Conservation (phyloP, 352 stramenopile species). For the Phytopythium vexans region DNA sequence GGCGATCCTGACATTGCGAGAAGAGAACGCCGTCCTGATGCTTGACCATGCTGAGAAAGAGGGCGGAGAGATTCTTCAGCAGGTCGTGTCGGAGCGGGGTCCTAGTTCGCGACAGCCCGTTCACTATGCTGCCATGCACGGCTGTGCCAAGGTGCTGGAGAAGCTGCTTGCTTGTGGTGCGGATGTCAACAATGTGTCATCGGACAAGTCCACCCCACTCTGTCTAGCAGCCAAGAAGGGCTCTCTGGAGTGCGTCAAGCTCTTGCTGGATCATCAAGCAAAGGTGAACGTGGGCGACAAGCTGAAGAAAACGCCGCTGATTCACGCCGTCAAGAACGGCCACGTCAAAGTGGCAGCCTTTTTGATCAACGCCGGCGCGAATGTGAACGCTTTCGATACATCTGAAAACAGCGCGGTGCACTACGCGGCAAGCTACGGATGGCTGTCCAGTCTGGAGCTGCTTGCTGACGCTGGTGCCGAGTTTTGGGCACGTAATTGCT, state of each 20-base stretch:
- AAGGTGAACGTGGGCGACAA: conserved; percentile 69
- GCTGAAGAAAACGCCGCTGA: conserved; percentile 74
- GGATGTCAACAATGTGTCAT: conserved; percentile 45
- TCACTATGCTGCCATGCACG: conserved; percentile 49
- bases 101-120: conserved; percentile 51
- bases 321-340: conserved; percentile 77
- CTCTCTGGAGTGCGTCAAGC: conserved; percentile 49
- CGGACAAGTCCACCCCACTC: conserved; percentile 54
- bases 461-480: conserved; percentile 52
- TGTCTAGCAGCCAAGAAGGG: conserved; percentile 56
- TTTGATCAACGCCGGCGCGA: conserved; percentile 66
- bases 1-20: conserved; percentile 33
- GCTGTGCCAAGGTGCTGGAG: conserved; percentile 38
- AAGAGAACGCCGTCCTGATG: conserved; percentile 59
- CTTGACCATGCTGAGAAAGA: conserved; percentile 53
- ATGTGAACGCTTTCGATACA: conserved; percentile 74
- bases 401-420: conserved; percentile 76
- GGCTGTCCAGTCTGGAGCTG: conserved; percentile 60
- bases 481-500: conserved; percentile 69
- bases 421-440: conserved; percentile 77
- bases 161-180: conserved; percentile 49
- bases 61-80: conserved; percentile 19
- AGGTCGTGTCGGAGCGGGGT: conserved; percentile 46
- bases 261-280: conserved; percentile 46
- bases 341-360: conserved; percentile 42